Evolutionary conservation across 2,329 filamentous ascomycete genomes (phyloP), one percentile per base, ranked within the genome.

Genomic region (Fusarium continuum): DNA sequence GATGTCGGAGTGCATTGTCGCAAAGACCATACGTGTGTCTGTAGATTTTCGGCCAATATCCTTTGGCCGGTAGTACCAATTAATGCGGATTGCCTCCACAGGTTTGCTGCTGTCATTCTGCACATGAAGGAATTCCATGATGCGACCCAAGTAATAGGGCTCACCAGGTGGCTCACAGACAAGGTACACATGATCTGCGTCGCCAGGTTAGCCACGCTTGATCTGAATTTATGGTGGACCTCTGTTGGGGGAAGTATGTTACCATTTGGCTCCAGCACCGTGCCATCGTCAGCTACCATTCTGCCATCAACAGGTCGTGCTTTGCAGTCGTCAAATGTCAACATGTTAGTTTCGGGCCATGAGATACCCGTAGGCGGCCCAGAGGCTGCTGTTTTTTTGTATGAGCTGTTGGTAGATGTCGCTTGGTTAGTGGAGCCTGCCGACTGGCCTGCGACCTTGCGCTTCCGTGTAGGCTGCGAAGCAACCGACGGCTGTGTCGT

Each of bases 1-100:
- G 61, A 93, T 90, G 80, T 99, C 95, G 22, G 95, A 98, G 78
- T 99, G 95, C 95, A 99, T 99, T 25, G 95, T 97, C 62, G 93
- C 94, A 78, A 94, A 97, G 47, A 99, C 88, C 71, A 94, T 83
- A 61, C 95, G 91, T 57, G 91, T 94, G 81, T 99, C 95, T 75
- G 91, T 90, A 69, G 91, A 90, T 79, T 93, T 95, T 69, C 93
- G 91, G 68, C 92, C 91, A 73, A 98, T 96, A 78, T 99, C 95
- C 77, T 95, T 93, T 53, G 95, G 94, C 34, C 95, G 88, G 77
- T 98, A 98, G 78, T 94, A 97, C 95, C 95, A 99, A 79, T 99
- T 99, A 73, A 98, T 91, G 68, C 93, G 90, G 71, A 99, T 78
- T 35, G 92, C 88, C 74, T 97, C 94, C 64, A 99, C 88, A 1